phyloP scores from a whole-genome alignment of 306 rosid species.

The Cicer arietinum region DNA sequence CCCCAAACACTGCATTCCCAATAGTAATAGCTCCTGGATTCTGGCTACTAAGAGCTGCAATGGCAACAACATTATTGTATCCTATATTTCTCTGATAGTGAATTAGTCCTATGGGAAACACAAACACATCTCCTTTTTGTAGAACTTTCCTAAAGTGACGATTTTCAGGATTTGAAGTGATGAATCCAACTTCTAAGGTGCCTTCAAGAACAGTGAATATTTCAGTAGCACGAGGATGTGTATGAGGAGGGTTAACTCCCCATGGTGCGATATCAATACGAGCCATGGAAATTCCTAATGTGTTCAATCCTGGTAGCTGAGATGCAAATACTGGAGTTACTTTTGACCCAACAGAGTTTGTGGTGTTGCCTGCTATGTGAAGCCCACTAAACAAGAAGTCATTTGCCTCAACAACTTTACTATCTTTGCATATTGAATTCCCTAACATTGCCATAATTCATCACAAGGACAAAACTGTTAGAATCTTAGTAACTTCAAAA shows the following conservation, averaged over 20 bases:
- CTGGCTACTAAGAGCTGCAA: slow-evolving; percentile 52
- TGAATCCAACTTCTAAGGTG: slow-evolving; percentile 49
- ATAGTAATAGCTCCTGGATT: slow-evolving; percentile 49
- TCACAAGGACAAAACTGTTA: background rate
- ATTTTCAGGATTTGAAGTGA: slow-evolving; percentile 53
- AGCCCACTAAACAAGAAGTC: slow-evolving; percentile 49
- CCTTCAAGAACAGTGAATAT: slow-evolving; percentile 46
- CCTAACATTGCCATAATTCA: slow-evolving; percentile 38
- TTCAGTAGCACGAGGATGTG: slow-evolving; percentile 53
- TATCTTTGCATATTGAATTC: slow-evolving; percentile 49
- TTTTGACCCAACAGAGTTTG: slow-evolving; percentile 40
- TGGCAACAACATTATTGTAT: slow-evolving; percentile 40
- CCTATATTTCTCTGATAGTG: slow-evolving; percentile 53
- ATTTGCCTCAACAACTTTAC: slow-evolving; percentile 42
- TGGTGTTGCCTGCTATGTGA: slow-evolving; percentile 50
- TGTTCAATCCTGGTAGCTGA: slow-evolving; percentile 49
- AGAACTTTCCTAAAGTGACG: slow-evolving; percentile 42
- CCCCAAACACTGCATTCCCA: slow-evolving; percentile 50
- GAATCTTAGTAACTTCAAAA: background rate
- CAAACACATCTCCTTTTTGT: slow-evolving; percentile 53
- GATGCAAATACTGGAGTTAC: slow-evolving; percentile 49
- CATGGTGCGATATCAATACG: slow-evolving; percentile 47
- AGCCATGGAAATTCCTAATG: slow-evolving; percentile 41
- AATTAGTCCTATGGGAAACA: slow-evolving; percentile 48
- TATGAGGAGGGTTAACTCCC: slow-evolving; percentile 56